These are phyloP conservation scores for Stellera chamaejasme DNA, from an alignment of 345 rosid genomes.

Conservation along the genomic window DNA sequence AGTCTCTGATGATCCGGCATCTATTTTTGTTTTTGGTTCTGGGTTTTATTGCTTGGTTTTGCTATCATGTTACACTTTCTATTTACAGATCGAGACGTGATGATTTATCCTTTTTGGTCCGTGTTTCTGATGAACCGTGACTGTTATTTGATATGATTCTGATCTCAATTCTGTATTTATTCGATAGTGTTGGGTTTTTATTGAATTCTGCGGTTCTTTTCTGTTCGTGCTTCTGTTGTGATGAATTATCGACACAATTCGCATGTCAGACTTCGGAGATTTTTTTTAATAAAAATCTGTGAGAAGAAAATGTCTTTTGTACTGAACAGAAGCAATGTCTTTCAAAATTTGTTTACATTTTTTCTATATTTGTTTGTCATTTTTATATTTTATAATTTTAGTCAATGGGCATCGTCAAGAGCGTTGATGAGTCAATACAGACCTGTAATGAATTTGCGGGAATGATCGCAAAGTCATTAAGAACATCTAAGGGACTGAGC, in stretches of 20 bases:
- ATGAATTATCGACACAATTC: constrained; percentile 22
- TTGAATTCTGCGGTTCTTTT: background rate
- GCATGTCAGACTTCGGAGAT: constrained; percentile 35
- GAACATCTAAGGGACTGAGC: background rate
- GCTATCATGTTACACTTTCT: background rate
- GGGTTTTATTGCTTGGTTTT: background rate
- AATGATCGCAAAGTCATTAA: background rate
- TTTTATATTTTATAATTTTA: background rate
- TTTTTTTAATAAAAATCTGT: constrained; percentile 10
- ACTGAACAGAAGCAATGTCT: background rate
- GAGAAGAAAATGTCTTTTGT: constrained; percentile 13
- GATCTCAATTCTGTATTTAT: background rate
- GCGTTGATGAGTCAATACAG: no score
- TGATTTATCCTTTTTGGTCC: constrained; percentile 20
- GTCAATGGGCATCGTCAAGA: no score
- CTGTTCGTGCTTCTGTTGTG: constrained; percentile 14
- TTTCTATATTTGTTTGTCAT: background rate
- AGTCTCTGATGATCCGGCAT: constrained; percentile 24
- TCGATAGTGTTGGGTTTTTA: background rate
- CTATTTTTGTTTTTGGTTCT: background rate
- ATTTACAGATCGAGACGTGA: background rate
- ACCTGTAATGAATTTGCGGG: background rate
- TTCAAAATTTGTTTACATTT: background rate
- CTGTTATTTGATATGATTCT: constrained; percentile 1
- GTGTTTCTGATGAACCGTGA: constrained; percentile 33